Conservation (phyloP, 1,284 basidiomycete genomes). For the Peniophora sp. region DNA sequence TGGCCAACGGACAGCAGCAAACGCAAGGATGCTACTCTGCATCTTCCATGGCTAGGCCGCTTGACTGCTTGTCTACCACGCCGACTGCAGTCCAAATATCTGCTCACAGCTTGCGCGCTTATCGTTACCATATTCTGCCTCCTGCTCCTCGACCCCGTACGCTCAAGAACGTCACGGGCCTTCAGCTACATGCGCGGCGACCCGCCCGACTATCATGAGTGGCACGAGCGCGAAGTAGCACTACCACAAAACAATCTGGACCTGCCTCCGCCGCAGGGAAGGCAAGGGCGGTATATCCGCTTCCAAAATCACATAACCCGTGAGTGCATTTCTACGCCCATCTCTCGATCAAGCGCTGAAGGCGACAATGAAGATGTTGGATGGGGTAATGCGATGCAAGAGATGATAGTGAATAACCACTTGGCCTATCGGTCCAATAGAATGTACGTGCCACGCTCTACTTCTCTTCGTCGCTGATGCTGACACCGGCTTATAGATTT, state of each 20-base stretch:
- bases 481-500: constrained; percentile 21
- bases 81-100: no score
- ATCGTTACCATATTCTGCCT: no score
- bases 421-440: constrained; percentile 37
- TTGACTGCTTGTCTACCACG: no score
- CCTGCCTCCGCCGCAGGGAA: constrained; percentile 32
- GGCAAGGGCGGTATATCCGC: constrained; percentile 37
- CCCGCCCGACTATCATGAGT: constrained; percentile 40
- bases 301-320: constrained; percentile 39
- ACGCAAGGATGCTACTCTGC: no score
- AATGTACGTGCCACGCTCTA: constrained; percentile 28
- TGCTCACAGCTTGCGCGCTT: no score
- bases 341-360: background rate
- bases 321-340: constrained; percentile 14
- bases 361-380: constrained; percentile 28
- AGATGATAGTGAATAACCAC: constrained; percentile 41
- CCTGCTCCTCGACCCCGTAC: no score
- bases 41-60: no score
- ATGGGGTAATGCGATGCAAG: constrained; percentile 56
- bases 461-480: background rate
- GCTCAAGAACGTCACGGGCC: no score
- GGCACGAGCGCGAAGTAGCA: constrained; percentile 34
- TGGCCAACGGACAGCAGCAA: no score
- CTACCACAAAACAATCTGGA: constrained; percentile 38
- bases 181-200: background rate